These are phyloP conservation scores for Paracamarosporium sp. DNA, from an alignment of 2,329 filamentous ascomycete genomes.

Conservation along the genomic window DNA sequence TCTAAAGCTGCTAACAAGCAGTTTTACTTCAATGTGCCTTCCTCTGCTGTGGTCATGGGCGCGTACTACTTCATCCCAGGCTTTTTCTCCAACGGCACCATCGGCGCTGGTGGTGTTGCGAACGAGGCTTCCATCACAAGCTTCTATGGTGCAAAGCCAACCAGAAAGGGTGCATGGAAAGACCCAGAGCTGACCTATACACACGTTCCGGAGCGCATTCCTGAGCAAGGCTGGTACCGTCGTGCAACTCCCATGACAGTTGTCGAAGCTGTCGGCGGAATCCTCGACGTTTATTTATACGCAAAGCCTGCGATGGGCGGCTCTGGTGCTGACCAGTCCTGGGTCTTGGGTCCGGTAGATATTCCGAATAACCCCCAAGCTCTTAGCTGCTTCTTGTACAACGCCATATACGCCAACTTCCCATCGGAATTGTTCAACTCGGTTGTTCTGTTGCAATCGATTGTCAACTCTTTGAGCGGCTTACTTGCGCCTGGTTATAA, in stretches of 20 bases:
- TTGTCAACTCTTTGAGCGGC: constrained; percentile 18
- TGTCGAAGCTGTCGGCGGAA: constrained; percentile 21
- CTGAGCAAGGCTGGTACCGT: constrained; percentile 28
- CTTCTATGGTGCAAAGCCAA: constrained; percentile 29
- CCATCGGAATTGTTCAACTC: constrained; percentile 22
- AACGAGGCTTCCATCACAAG: constrained; percentile 31
- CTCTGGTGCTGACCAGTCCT: constrained; percentile 21
- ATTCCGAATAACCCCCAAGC: constrained; percentile 22
- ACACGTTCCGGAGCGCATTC: constrained; percentile 28
- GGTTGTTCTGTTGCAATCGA: constrained; percentile 8
- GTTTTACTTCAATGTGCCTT: constrained; percentile 27
- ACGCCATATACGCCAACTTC: constrained; percentile 25
- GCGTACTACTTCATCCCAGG: constrained; percentile 29
- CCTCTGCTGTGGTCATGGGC: constrained; percentile 24
- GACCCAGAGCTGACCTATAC: constrained; percentile 22
- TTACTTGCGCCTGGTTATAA: constrained; percentile 20
- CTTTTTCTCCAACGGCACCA: constrained; percentile 30
- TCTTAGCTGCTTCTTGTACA: constrained; percentile 25
- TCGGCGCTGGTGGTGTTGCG: constrained; percentile 26
- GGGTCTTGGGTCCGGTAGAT: constrained; percentile 17
- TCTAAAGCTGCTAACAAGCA: constrained; percentile 23
- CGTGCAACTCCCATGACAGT: constrained; percentile 26
- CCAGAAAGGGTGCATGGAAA: constrained; percentile 9
- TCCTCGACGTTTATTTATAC: constrained; percentile 26
- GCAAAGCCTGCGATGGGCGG: constrained; percentile 21